phyloP scores from a whole-genome alignment of 108 stramenopile genomes.

The Phaeodactylum tricornutum region DNA sequence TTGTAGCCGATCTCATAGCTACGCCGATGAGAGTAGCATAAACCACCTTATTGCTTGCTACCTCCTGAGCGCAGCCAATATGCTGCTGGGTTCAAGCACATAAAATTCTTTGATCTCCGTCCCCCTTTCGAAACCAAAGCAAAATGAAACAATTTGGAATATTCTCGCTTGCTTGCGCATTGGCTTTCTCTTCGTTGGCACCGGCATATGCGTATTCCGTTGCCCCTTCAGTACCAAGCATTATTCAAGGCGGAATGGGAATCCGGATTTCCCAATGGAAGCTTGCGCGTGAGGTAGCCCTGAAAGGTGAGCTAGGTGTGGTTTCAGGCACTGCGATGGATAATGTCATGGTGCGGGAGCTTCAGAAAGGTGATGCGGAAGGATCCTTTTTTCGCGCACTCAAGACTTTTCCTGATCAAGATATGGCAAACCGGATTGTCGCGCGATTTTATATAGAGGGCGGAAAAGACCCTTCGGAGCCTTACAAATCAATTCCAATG shows the following conservation, averaged over 20 bases:
- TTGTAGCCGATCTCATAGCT: too few relatives aligned
- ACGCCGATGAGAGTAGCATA: too few relatives aligned
- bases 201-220: neutral
- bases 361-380: constrained; percentile 40
- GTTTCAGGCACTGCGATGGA: constrained; percentile 39
- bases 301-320: constrained; percentile 30
- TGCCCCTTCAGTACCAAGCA: constrained; percentile 1
- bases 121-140: too few relatives aligned
- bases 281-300: constrained; percentile 30
- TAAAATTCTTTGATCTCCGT: too few relatives aligned
- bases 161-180: too few relatives aligned
- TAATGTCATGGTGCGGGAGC: constrained; percentile 24
- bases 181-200: too few relatives aligned
- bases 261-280: constrained; percentile 34
- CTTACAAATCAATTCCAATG: constrained; percentile 27
- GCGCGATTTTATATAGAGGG: constrained; percentile 30
- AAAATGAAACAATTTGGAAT: too few relatives aligned
- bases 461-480: constrained; percentile 25
- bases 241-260: constrained; percentile 28
- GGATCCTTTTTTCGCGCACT: constrained; percentile 28
- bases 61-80: too few relatives aligned
- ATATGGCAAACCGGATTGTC: constrained; percentile 22
- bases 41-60: too few relatives aligned
- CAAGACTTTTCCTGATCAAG: constrained; percentile 34
- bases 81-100: too few relatives aligned